A percentile compares a stretch with the other conserved stretches of the same genome.
Evolutionary conservation across 2,329 filamentous ascomycete genomes (phyloP).

Genomic region (Clathrospora elynae): DNA sequence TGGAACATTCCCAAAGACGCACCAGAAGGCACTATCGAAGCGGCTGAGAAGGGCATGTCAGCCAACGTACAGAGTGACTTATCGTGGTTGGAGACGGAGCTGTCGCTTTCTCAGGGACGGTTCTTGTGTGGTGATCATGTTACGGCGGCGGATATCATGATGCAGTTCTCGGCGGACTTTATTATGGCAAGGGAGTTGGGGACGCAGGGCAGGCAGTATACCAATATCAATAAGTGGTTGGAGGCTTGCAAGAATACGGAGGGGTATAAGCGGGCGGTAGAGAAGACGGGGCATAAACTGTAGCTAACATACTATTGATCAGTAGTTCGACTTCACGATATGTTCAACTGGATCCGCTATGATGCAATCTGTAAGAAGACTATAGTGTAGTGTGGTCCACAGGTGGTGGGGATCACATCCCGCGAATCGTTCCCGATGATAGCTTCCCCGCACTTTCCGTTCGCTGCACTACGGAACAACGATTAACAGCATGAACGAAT

Average conservation of each 20-base stretch:
- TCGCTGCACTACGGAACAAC: no score
- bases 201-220: conserved; percentile 39
- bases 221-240: conserved; percentile 43
- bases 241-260: conserved; percentile 44
- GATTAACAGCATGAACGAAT: no score
- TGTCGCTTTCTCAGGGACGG: conserved; percentile 45
- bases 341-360: no score
- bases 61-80: conserved; percentile 54
- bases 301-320: no score
- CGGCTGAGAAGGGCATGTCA: conserved; percentile 48
- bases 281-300: conserved; percentile 48
- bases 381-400: no score
- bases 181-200: conserved; percentile 49
- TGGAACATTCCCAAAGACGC: conserved; percentile 49
- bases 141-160: conserved; percentile 54
- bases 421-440: no score
- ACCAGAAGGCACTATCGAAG: conserved; percentile 36
- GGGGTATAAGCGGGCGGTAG: conserved; percentile 47
- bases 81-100: conserved; percentile 52
- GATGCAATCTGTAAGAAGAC: no score
- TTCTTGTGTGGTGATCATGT: conserved; percentile 52
- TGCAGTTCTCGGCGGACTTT: conserved; percentile 51
- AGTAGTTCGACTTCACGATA: no score
- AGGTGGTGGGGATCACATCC: no score
- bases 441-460: no score